Evolutionary conservation across 148 eudicot species (phyloP).

Genomic region (Drosera capensis): DNA sequence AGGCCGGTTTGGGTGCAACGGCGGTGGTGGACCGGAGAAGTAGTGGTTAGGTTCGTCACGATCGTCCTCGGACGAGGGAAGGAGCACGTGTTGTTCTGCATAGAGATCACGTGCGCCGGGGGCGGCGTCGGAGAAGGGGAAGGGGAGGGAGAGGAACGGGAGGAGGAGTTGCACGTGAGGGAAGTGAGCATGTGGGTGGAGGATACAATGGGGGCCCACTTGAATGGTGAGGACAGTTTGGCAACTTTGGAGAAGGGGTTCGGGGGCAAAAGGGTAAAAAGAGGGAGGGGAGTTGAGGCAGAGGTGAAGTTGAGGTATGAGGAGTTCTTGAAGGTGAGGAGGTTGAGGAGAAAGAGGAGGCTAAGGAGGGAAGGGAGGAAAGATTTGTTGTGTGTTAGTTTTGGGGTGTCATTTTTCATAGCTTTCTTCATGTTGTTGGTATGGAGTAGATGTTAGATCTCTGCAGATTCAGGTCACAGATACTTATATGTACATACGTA

Average conservation of each 20-base stretch:
- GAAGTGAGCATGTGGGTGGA: conserved; percentile 64
- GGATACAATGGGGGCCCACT: conserved; percentile 47
- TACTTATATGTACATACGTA: too few relatives aligned
- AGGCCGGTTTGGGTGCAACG: conserved; percentile 45
- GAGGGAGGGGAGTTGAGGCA: background rate
- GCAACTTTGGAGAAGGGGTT: conserved; percentile 32
- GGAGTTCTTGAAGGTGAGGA: conserved; percentile 3
- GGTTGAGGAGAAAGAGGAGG: conserved; percentile 3
- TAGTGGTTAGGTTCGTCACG: conserved; percentile 34
- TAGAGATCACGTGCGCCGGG: conserved; percentile 54
- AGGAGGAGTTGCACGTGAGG: conserved; percentile 34
- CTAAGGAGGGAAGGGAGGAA: background rate
- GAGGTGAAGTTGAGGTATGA: conserved; percentile 2
- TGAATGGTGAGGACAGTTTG: conserved; percentile 63
- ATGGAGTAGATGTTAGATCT: too few relatives aligned
- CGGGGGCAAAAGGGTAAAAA: conserved; percentile 4
- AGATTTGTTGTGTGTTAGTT: conserved; percentile 5
- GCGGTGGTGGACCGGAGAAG: conserved; percentile 79
- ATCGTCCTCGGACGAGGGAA: too few relatives aligned
- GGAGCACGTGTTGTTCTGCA: conserved; percentile 27
- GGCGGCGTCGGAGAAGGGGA: conserved; percentile 26
- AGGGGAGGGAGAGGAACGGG: conserved; percentile 1
- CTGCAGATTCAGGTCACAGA: too few relatives aligned
- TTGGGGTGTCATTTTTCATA: background rate
- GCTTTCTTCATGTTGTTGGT: background rate